Evolutionary conservation across 768 basidiomycete genomes (phyloP).

Genomic region (Collybiopsis luxurians): DNA sequence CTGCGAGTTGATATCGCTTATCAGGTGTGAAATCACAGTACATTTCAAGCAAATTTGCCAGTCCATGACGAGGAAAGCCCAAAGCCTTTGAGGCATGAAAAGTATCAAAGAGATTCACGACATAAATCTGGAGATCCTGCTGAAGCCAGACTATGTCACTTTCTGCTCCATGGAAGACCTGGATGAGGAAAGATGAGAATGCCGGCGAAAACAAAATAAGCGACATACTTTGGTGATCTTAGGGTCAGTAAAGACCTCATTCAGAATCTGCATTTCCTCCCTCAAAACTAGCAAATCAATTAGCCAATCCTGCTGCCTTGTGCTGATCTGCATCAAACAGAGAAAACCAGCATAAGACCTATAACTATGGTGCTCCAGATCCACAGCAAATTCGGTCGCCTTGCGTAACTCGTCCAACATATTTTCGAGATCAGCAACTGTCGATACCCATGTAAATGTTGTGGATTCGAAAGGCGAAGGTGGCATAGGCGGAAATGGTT

Average conservation of each 20-base stretch:
- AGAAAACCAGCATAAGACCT: slow-evolving; percentile 84
- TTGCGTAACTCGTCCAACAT: slow-evolving; percentile 69
- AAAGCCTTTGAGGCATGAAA: slow-evolving; percentile 90
- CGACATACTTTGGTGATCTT: slow-evolving; percentile 75
- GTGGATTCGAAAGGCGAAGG: slow-evolving; percentile 63
- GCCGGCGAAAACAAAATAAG: neutral
- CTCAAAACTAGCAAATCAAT: slow-evolving; percentile 79
- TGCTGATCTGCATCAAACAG: slow-evolving; percentile 92
- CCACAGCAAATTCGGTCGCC: slow-evolving; percentile 83
- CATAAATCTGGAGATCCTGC: slow-evolving; percentile 89
- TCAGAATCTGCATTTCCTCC: slow-evolving; percentile 69
- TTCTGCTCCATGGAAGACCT: slow-evolving; percentile 95
- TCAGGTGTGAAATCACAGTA: slow-evolving; percentile 91
- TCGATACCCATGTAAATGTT: slow-evolving; percentile 71
- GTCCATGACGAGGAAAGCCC: slow-evolving; percentile 78
- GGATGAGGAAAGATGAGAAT: neutral
- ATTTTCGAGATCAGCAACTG: slow-evolving; percentile 45
- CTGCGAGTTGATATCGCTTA: slow-evolving; percentile 95
- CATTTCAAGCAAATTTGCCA: slow-evolving; percentile 81
- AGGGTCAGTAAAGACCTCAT: slow-evolving; percentile 85
- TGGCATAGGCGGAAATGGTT: slow-evolving; percentile 42
- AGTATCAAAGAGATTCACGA: slow-evolving; percentile 97
- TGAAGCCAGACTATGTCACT: slow-evolving; percentile 96
- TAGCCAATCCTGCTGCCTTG: slow-evolving; percentile 80
- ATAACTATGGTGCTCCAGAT: slow-evolving; percentile 92